phyloP scores from a whole-genome alignment of 306 rosid species.

The Adenanthera pavonina region DNA sequence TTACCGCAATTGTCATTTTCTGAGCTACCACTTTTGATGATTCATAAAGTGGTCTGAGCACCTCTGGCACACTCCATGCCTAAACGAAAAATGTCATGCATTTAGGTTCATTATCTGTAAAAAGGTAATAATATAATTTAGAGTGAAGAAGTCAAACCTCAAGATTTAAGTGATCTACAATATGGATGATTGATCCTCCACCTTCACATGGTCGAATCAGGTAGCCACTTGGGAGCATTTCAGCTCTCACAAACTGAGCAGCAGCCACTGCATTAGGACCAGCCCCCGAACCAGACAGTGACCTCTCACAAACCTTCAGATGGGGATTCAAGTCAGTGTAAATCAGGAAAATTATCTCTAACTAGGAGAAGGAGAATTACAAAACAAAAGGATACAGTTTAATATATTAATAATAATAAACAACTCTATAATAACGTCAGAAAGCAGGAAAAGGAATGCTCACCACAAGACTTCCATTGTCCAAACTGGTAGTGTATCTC shows the following conservation, averaged over 20 bases:
- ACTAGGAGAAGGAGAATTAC: neutral
- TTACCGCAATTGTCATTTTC: conserved; percentile 90
- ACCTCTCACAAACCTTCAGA: conserved; percentile 91
- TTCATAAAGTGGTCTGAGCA: conserved; percentile 92
- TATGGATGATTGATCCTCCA: conserved; percentile 97
- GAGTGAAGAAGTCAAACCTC: conserved; percentile 61
- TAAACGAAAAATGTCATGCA: conserved; percentile 35
- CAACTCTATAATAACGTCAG: neutral
- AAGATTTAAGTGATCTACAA: conserved; percentile 94
- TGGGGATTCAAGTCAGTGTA: conserved; percentile 32
- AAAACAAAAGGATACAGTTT: neutral
- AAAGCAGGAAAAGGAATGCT: conserved; percentile 27
- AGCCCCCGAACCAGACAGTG: conserved; percentile 92
- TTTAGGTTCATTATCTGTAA: conserved; percentile 4
- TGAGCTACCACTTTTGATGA: conserved; percentile 93
- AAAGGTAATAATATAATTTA: neutral
- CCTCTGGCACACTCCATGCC: conserved; percentile 99
- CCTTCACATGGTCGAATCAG: conserved; percentile 97
- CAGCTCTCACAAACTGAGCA: conserved; percentile 85
- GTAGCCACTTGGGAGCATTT: conserved; percentile 94
- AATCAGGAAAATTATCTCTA: neutral
- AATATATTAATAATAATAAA: neutral
- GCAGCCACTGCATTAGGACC: conserved; percentile 82
- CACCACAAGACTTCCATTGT: conserved; percentile 95
- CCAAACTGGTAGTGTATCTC: conserved; percentile 86